Evolutionary conservation across 768 basidiomycete genomes (phyloP).

Genomic region (Mycena metata): DNA sequence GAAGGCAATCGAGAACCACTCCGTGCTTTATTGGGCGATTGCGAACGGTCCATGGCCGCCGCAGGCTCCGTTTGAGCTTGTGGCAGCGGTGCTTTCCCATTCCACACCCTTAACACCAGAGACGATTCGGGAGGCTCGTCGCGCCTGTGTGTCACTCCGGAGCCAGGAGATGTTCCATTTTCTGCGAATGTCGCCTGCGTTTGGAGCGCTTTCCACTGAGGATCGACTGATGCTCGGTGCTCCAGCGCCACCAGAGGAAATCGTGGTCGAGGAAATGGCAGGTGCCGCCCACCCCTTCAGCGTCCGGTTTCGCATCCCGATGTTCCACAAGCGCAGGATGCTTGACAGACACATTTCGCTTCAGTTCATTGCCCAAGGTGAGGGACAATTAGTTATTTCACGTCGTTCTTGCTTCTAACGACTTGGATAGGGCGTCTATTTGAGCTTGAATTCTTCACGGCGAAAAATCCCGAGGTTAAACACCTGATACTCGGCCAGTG

Average conservation of each 20-base stretch:
- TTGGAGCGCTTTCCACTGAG: slow-evolving; percentile 2
- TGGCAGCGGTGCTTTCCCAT: neutral
- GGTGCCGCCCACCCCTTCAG: neutral
- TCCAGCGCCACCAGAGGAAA: neutral
- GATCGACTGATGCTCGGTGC: neutral
- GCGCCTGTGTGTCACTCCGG: neutral
- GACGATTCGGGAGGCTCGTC: neutral
- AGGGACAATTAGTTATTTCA: too few relatives aligned
- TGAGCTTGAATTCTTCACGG: neutral
- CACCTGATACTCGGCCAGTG: neutral
- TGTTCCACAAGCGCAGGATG: slow-evolving; percentile 3
- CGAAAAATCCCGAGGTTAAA: too few relatives aligned
- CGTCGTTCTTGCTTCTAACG: neutral
- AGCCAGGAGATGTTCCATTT: slow-evolving; percentile 12
- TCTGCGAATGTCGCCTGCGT: neutral
- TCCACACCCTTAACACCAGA: neutral
- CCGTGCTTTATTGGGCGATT: slow-evolving; percentile 10
- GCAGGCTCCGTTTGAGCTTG: neutral
- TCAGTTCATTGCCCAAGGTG: slow-evolving; percentile 4
- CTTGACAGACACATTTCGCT: neutral
- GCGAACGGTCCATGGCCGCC: neutral
- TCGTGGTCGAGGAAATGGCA: neutral
- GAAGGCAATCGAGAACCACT: neutral
- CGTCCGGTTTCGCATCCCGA: slow-evolving; percentile 1
- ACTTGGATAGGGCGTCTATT: neutral